phyloP scores from a whole-genome alignment of 2,329 filamentous ascomycete genomes.

The Pezicula radicicola region DNA sequence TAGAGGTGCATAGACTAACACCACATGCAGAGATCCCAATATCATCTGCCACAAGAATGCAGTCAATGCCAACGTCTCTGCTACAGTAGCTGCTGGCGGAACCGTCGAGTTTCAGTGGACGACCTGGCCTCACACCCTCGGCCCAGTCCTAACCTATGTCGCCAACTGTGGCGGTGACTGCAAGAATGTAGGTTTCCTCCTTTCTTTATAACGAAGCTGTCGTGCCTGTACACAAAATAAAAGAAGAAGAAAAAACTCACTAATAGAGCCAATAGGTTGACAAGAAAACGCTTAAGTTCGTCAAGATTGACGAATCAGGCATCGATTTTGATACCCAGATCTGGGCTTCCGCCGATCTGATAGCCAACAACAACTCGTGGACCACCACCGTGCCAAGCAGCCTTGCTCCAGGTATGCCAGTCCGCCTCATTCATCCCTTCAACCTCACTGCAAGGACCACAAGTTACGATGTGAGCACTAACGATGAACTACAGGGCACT shows the following conservation, averaged over 20 bases:
- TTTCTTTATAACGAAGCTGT: neutral
- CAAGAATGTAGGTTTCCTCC: constrained; percentile 18
- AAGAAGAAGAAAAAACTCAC: neutral
- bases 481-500: constrained; percentile 24
- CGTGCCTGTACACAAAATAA: neutral
- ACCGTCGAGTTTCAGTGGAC: constrained; percentile 58
- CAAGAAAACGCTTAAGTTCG: constrained; percentile 34
- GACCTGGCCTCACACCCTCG: constrained; percentile 56
- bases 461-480: neutral
- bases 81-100: constrained; percentile 54
- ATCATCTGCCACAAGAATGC: constrained; percentile 61
- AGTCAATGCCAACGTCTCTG: constrained; percentile 42
- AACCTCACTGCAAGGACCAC: neutral
- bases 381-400: constrained; percentile 39
- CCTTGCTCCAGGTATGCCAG: constrained; percentile 33
- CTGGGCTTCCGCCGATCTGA: constrained; percentile 42
- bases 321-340: constrained; percentile 14
- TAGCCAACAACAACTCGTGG: constrained; percentile 49
- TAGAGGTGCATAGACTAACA: too few species aligned
- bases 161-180: constrained; percentile 29
- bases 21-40: constrained; percentile 28
- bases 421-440: neutral
- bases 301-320: constrained; percentile 38
- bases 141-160: constrained; percentile 17
- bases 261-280: constrained; percentile 11